Evolutionary conservation across 148 eudicot genomes (phyloP).

Genomic region (Rhododendron kiyosumense): DNA sequence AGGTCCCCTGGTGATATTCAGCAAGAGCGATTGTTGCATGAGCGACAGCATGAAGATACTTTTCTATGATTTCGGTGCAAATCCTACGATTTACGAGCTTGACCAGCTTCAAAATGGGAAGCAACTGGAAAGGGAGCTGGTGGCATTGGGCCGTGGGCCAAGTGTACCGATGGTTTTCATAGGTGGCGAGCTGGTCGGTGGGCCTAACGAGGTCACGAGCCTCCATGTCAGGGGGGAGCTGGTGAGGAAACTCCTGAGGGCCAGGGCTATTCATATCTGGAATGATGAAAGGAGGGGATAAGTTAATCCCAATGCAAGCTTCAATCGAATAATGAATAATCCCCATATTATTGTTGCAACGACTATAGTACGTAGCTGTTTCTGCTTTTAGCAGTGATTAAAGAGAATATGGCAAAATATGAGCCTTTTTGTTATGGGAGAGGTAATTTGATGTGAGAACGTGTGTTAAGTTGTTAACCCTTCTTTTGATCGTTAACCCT

Average conservation of each 20-base stretch:
- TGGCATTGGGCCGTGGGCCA: conserved; percentile 35
- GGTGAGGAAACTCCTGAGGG: conserved; percentile 48
- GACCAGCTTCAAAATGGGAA: conserved; percentile 54
- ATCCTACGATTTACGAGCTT: conserved; percentile 55
- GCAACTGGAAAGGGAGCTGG: conserved; percentile 48
- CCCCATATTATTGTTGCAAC: neutral
- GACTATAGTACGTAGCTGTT: neutral
- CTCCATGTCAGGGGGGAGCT: conserved; percentile 59
- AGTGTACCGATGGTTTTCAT: conserved; percentile 65
- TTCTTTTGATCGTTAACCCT: too few species aligned
- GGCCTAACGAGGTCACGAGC: conserved; percentile 64
- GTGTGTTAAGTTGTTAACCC: neutral
- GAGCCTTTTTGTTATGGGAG: too few species aligned
- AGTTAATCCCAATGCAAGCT: neutral
- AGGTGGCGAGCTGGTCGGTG: conserved; percentile 58
- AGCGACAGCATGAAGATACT: conserved; percentile 51
- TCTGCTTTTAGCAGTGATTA: too few species aligned
- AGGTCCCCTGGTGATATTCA: conserved; percentile 69
- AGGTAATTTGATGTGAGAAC: neutral
- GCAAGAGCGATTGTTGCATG: conserved; percentile 68
- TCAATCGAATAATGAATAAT: neutral
- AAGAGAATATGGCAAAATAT: too few species aligned
- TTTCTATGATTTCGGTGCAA: conserved; percentile 62
- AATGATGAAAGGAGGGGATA: neutral
- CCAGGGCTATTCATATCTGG: conserved; percentile 43